Evolutionary conservation across 768 basidiomycete genomes (phyloP), one percentile per base, ranked within the genome.

Genomic region (Leucocoprinus birnbaumii): DNA sequence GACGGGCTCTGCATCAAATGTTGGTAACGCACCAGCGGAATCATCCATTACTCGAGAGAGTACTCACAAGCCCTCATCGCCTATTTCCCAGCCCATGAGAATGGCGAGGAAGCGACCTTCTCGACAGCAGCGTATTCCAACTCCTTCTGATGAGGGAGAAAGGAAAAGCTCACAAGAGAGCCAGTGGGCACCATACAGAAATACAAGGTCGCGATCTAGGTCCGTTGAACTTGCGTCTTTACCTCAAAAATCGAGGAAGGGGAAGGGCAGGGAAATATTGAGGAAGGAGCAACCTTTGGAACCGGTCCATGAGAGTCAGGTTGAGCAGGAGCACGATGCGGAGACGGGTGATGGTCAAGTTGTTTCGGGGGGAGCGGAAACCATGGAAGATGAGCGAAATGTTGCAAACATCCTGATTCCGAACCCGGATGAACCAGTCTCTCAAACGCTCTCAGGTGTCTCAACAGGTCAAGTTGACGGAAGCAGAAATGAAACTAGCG

Each of bases 171-270:
- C 31, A 5, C 48, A 46, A 31, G 53, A 49, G 54, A 49, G 45
- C 14, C 37, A 31, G 14, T 60, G 62, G 45, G 62, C 68, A 41
- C 69, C 72, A 9, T 70, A 65, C 57, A 62, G 63, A 35, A 71
- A 71, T 57, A 72, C 72, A 2, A 65, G 74, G 19, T 67, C 70
- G 0, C 56, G 68, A 16, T 70, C 71, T 24, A 66, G 63, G 21
- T 68, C 69, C 9, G 63, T 71, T 14, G 68, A 71, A 41, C 69
- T 69, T 34, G 34, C 58, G 35, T 43, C 47, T 55, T 54, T 50
- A 48, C n/a, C 31, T 5, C 19, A 40, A 26, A 18, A 16, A 4
- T 16, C 4, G 9, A 42, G n/a, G 31, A 35, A 40, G 16, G 31
- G 19, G 40, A 48, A 27, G 42, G 27, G 26, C 10, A 34, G 8